These are phyloP conservation scores for Echites panduratus DNA, from an alignment of 257 asterid species.

Conservation along the genomic window DNA sequence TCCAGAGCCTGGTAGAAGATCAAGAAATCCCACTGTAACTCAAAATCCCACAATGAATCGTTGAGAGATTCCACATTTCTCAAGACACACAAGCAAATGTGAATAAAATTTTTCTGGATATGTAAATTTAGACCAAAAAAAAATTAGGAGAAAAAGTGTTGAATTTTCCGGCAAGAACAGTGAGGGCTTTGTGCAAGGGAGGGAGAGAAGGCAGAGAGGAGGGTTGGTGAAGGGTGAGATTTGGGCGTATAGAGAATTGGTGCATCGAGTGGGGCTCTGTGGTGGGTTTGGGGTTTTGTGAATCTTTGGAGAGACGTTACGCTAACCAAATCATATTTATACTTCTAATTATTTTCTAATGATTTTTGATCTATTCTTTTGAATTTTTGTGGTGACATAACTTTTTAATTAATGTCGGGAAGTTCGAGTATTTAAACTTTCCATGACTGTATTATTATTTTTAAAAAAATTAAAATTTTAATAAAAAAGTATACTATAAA, in stretches of 20 bases:
- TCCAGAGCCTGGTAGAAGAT: conserved; percentile 39
- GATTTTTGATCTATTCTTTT: conserved; percentile 3
- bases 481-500: too few relatives aligned
- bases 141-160: conserved; percentile 15
- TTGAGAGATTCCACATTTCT: conserved; percentile 37
- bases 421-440: conserved; percentile 4
- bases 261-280: conserved; percentile 20
- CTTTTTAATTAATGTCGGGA: conserved; percentile 3
- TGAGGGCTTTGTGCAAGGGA: conserved; percentile 30
- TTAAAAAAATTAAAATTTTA: too few relatives aligned
- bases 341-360: conserved; percentile 30
- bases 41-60: conserved; percentile 30
- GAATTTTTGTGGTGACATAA: conserved; percentile 12
- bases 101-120: background rate
- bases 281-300: conserved; percentile 50
- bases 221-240: conserved; percentile 23
- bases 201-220: conserved; percentile 18
- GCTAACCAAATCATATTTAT: conserved; percentile 33
- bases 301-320: conserved; percentile 49
- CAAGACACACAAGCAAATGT: conserved; percentile 18
- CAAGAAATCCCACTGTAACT: conserved; percentile 50
- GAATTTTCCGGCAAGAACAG: conserved; percentile 34
- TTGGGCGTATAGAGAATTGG: conserved; percentile 39
- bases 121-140: conserved; percentile 19
- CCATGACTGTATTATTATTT: conserved; percentile 11